phyloP scores from a whole-genome alignment of 1,139 yeast genomes.

The Geotrichum restrictum region DNA sequence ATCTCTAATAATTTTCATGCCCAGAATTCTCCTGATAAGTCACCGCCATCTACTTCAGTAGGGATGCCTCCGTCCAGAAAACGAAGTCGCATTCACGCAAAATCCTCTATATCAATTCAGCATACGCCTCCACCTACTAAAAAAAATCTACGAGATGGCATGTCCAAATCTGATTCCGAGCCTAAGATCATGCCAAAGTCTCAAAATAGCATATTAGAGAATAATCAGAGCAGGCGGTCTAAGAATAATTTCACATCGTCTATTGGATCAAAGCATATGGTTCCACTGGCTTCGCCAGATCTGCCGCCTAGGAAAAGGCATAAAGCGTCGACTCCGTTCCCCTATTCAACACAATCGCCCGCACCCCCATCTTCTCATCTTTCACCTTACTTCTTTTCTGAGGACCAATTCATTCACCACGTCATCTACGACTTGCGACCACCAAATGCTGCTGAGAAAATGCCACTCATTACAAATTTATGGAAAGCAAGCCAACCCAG shows the following conservation, averaged over 20 bases:
- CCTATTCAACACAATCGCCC: neutral
- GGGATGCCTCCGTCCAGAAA: neutral
- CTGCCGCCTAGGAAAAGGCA: neutral
- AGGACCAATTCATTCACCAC: slow-evolving; percentile 2
- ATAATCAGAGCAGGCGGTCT: neutral
- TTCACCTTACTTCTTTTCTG: neutral
- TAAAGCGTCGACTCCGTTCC: neutral
- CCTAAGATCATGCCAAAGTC: neutral
- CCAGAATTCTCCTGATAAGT: too few relatives aligned
- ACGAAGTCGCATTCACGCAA: neutral
- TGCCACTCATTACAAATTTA: neutral
- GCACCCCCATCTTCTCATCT: too few relatives aligned
- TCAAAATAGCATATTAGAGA: neutral
- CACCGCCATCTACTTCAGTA: too few relatives aligned
- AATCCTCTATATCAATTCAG: neutral
- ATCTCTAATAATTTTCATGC: too few relatives aligned
- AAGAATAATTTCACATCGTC: neutral
- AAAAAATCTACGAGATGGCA: too few relatives aligned
- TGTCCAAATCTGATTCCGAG: neutral
- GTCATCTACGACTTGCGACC: slow-evolving; percentile 11
- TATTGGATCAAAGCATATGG: neutral
- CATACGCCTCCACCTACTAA: neutral
- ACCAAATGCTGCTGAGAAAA: slow-evolving; percentile 1
- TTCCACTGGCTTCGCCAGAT: neutral
- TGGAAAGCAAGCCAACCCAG: slow-evolving; percentile 1